Conservation (phyloP, 1,284 basidiomycete species). For the Malassezia japonica region DNA sequence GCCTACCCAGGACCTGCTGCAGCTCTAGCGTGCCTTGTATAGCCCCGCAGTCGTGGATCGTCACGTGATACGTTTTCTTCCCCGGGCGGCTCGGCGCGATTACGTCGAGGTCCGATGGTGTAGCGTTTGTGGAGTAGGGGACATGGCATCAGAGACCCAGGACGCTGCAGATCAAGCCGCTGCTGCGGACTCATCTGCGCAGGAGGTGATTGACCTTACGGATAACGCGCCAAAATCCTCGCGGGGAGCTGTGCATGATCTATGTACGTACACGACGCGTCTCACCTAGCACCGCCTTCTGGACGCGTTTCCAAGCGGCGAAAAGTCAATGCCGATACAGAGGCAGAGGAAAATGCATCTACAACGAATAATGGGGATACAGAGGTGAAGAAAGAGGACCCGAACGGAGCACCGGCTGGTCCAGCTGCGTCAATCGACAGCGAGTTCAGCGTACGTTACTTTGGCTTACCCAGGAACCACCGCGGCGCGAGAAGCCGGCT, state of each 20-base stretch:
- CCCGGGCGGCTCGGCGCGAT: no score
- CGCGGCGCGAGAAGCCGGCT: slow-evolving; percentile 54
- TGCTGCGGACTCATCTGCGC: no score
- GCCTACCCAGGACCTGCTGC: slow-evolving; percentile 10
- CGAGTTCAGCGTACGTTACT: slow-evolving; percentile 5
- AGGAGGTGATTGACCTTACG: no score
- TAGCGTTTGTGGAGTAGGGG: background rate
- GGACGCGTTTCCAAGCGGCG: background rate
- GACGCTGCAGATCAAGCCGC: background rate
- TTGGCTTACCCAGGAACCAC: slow-evolving; percentile 17
- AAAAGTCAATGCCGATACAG: background rate
- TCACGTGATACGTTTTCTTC: slow-evolving; percentile 2
- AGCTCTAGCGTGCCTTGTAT: slow-evolving; percentile 3
- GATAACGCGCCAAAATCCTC: no score
- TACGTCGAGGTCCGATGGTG: no score
- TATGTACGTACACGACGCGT: background rate
- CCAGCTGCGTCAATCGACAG: background rate
- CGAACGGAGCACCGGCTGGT: background rate
- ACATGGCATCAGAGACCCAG: background rate
- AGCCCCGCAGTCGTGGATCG: background rate
- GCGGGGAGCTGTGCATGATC: background rate
- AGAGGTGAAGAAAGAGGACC: background rate
- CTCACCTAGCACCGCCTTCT: background rate
- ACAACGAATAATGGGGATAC: background rate
- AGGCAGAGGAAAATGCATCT: background rate